A percentile compares a stretch with the other conserved stretches of the same genome.
Evolutionary conservation across 495 filamentous ascomycete species (phyloP).

Genomic region (Podospora pseudoanserina): DNA sequence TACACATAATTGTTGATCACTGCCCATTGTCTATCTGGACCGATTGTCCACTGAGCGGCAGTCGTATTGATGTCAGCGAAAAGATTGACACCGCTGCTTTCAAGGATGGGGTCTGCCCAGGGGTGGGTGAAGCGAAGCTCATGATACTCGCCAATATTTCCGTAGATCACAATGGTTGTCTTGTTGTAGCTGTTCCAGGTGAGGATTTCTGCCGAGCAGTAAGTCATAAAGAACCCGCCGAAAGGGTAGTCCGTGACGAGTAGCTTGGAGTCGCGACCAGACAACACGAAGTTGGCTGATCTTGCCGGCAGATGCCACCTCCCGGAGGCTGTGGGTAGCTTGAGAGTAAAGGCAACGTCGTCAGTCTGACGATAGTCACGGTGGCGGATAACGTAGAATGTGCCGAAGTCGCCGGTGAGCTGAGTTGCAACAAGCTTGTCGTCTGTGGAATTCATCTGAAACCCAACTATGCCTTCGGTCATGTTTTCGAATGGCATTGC

Average conservation of each 20-base stretch:
- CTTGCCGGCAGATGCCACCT: constrained; percentile 60
- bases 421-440: constrained; percentile 57
- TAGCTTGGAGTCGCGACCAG: constrained; percentile 69
- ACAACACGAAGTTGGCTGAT: constrained; percentile 57
- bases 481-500: constrained; percentile 42
- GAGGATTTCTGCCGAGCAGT: constrained; percentile 74
- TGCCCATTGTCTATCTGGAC: background rate
- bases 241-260: constrained; percentile 72
- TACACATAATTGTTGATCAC: constrained; percentile 40
- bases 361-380: constrained; percentile 42
- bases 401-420: constrained; percentile 39
- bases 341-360: constrained; percentile 52
- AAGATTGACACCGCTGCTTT: constrained; percentile 31
- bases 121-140: constrained; percentile 56
- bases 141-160: constrained; percentile 64
- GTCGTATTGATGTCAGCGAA: background rate
- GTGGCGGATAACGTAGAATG: constrained; percentile 65
- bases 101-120: constrained; percentile 35
- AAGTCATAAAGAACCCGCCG: constrained; percentile 59
- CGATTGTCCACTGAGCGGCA: constrained; percentile 13
- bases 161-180: constrained; percentile 66
- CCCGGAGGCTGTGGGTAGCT: constrained; percentile 58
- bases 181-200: constrained; percentile 47
- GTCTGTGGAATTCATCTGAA: constrained; percentile 41
- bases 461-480: constrained; percentile 18